Conservation (phyloP, 208 protist genomes). For the Herpetomonas samuelpessoai region DNA sequence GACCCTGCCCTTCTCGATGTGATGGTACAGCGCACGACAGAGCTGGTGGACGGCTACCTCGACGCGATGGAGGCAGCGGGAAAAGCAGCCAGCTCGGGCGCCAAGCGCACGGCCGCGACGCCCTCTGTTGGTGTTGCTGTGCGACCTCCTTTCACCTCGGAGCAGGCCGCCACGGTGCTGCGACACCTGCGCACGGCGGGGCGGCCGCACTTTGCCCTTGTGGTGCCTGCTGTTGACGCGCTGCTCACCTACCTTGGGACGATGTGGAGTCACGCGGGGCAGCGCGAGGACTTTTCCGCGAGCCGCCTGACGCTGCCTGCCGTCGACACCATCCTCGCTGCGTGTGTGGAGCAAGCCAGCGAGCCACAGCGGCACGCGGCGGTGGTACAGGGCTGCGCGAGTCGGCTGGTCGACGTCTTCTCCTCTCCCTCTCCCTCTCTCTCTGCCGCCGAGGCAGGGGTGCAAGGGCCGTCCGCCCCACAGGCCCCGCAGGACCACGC, state of each 20-base stretch:
- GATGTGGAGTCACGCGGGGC: not conserved
- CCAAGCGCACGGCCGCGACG: not conserved
- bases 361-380: constrained; percentile 1
- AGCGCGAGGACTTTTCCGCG: not conserved
- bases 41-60: constrained; percentile 12
- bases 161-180: constrained; percentile 25
- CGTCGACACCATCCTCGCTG: constrained; percentile 21
- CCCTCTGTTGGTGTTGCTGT: not conserved
- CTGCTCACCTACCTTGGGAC: constrained; percentile 21
- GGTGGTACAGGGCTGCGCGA: not conserved
- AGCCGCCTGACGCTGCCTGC: constrained; percentile 11
- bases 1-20: constrained; percentile 30
- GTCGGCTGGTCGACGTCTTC: not conserved
- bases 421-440: constrained; percentile 4
- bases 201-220: constrained; percentile 8
- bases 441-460: no score
- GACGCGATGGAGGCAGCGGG: not conserved
- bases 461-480: no score
- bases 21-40: constrained; percentile 25
- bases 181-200: constrained; percentile 20
- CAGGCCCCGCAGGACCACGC: constrained; percentile 2
- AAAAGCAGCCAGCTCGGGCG: not conserved
- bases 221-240: constrained; percentile 29
- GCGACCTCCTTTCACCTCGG: constrained; percentile 16
- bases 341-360: constrained; percentile 25